Conservation (phyloP, 768 basidiomycete species). For the Tricholoma matsutake region DNA sequence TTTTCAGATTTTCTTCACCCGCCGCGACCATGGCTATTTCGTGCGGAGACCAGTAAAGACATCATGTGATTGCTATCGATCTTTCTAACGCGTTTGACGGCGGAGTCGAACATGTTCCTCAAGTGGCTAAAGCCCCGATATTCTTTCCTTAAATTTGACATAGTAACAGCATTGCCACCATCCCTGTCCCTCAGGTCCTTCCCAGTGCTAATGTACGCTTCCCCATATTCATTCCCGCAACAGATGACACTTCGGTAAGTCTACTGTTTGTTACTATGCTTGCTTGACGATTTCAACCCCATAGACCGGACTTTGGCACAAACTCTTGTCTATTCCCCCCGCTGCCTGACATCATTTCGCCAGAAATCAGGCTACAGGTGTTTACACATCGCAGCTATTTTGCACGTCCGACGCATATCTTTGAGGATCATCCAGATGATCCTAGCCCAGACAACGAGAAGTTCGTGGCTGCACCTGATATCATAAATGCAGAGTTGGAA, state of each 20-base stretch:
- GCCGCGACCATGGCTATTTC: slow-evolving; percentile 9
- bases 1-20: slow-evolving; percentile 3
- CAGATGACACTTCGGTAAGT: slow-evolving; percentile 17
- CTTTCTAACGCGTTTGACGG: slow-evolving; percentile 10
- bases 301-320: slow-evolving; percentile 43
- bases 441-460: slow-evolving; percentile 81
- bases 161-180: slow-evolving; percentile 7
- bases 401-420: slow-evolving; percentile 69
- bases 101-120: slow-evolving; percentile 18
- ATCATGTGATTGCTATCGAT: slow-evolving; percentile 19
- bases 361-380: slow-evolving; percentile 47
- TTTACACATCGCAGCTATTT: slow-evolving; percentile 76
- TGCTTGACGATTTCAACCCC: neutral
- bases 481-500: neutral
- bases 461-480: slow-evolving; percentile 34
- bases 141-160: slow-evolving; percentile 9
- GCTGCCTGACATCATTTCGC: slow-evolving; percentile 53
- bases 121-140: slow-evolving; percentile 15
- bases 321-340: slow-evolving; percentile 47
- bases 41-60: slow-evolving; percentile 1
- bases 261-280: neutral
- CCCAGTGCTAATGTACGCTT: slow-evolving; percentile 7
- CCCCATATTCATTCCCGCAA: neutral
- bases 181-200: slow-evolving; percentile 15
- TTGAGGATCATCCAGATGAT: slow-evolving; percentile 71